Evolutionary conservation across 192 early-diverging fungal species (phyloP), one percentile per base, ranked within the genome.

Genomic region (Dispira parvispora): DNA sequence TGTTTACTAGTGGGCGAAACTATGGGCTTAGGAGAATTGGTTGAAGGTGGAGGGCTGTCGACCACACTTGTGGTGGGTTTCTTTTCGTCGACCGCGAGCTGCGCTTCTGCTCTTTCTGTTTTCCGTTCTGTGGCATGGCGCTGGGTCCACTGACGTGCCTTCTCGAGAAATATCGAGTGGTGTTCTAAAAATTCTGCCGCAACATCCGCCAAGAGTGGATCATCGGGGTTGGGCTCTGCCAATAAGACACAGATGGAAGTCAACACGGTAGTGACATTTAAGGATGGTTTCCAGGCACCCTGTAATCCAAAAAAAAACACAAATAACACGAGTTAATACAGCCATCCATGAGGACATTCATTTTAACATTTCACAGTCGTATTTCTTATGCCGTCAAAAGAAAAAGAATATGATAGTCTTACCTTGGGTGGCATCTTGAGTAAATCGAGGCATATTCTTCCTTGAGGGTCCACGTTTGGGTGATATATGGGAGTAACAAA

Each of bases 401-500:
- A 1, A 4, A 23, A 23, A 20, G 8, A 50, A 18, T 3, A 50
- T 20, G 46, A 18, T 23, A 50, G 8, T 8, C 58, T 57, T 64
- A 68, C 71, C 12, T 71, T 77, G 45, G 77, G 75, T 8, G 68
- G 74, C 45, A 66, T 69, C 46, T 81, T 84, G 12, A 85, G 49
- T n/a, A 84, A 76, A 65, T 84, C 74, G 5, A 78, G 66, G 56
- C 83, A 85, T 11, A 85, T 85, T 1, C 80, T 70, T 16, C 83
- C 83, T 42, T 70, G 64, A 18, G 80, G 75, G 60, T 85, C 82
- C 42, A 85, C 78, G 43, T 85, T 85, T 2, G 83, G 83, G 53
- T 85, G 83, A 58, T 84, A 84, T 9, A 85, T 71, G 11, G 67
- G 71, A 16, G 83, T 85, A 11, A 73, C 62, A 47, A 84, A 85